phyloP scores from a whole-genome alignment of 257 asterid genomes.

The Fraxinus americana region DNA sequence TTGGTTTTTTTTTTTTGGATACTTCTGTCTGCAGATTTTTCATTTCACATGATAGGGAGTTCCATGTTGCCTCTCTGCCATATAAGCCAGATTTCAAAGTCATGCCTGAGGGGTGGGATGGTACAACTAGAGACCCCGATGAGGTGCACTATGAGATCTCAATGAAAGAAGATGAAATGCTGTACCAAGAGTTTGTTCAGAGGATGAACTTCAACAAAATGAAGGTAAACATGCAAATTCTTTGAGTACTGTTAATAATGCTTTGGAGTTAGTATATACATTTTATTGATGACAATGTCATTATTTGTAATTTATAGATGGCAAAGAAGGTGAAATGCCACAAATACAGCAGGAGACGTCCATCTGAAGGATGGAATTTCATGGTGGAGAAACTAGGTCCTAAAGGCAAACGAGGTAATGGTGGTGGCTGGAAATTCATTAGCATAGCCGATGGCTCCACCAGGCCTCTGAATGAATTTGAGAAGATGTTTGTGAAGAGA shows the following conservation, averaged over 20 bases:
- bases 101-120: constrained; percentile 99
- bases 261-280: no score
- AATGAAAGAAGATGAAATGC: constrained; percentile 86
- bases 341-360: constrained; percentile 89
- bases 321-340: constrained; percentile 75
- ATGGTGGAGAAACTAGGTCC: constrained; percentile 82
- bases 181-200: constrained; percentile 83
- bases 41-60: constrained; percentile 78
- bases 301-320: constrained; percentile 41
- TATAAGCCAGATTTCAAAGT: constrained; percentile 95
- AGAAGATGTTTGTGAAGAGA: constrained; percentile 80
- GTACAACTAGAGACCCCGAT: constrained; percentile 90
- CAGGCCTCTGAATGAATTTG: constrained; percentile 75
- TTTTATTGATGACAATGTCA: background rate
- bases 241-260: background rate
- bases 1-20: background rate
- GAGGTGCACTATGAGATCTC: constrained; percentile 97
- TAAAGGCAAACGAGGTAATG: constrained; percentile 73
- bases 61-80: constrained; percentile 90
- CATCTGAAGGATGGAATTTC: constrained; percentile 86
- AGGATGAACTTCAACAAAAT: constrained; percentile 80
- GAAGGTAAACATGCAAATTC: constrained; percentile 52
- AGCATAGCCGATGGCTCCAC: constrained; percentile 89
- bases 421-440: constrained; percentile 89
- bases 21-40: constrained; percentile 62